Conservation (phyloP, 805 yeast genomes). For the Lipomyces starkeyi region DNA sequence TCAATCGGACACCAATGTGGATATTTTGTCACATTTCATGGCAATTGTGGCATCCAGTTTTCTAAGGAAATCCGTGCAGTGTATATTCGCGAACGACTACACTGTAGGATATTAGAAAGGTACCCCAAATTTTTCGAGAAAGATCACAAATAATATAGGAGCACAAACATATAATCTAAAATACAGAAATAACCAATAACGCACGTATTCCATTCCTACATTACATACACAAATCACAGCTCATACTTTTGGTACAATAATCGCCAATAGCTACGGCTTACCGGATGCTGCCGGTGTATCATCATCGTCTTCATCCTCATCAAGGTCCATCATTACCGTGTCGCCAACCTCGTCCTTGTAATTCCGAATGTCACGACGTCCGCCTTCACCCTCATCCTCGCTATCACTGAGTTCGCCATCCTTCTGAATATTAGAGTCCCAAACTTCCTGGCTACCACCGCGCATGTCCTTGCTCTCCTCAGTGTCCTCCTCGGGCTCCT, state of each 20-base stretch:
- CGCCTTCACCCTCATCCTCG: slow-evolving; percentile 43
- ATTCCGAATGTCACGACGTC: slow-evolving; percentile 37
- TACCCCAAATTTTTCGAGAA: too few species aligned
- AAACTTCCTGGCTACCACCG: slow-evolving; percentile 87
- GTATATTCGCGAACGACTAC: too few species aligned
- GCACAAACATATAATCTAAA: not conserved
- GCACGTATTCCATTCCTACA: not conserved
- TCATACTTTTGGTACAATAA: not conserved
- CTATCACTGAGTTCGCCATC: slow-evolving; percentile 60
- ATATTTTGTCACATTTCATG: too few species aligned
- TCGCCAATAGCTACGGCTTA: not conserved
- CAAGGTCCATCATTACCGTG: slow-evolving; percentile 24
- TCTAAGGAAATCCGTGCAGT: too few species aligned
- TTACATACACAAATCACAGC: not conserved
- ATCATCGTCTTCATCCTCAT: slow-evolving; percentile 25
- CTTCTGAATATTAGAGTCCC: slow-evolving; percentile 74
- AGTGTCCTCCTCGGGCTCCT: slow-evolving; percentile 82
- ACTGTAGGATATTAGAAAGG: too few species aligned
- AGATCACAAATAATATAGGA: too few species aligned
- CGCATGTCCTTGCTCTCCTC: slow-evolving; percentile 80
- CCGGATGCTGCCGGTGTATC: slow-evolving; percentile 1
- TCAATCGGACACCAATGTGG: too few species aligned
- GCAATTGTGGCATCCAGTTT: not conserved
- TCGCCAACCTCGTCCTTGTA: slow-evolving; percentile 34
- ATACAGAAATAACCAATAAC: not conserved